A percentile compares a stretch with the other conserved stretches of the same genome.
Conservation (phyloP, 192 early-diverging fungal genomes). For the Backusella sp. region DNA sequence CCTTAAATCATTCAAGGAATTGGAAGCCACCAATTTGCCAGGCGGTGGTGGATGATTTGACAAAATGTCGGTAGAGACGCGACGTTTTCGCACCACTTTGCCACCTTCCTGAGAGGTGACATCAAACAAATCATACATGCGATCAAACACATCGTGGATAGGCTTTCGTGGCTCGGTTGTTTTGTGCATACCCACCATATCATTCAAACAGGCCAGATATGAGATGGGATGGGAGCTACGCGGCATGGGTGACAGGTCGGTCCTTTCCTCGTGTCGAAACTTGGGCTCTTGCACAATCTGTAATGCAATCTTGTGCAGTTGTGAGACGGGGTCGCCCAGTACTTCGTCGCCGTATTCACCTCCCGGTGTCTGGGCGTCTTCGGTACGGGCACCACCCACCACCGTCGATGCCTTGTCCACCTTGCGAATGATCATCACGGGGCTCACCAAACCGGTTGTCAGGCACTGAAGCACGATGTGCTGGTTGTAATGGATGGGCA, state of each 20-base stretch:
- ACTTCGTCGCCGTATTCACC: constrained; percentile 52
- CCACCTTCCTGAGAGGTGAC: constrained; percentile 21
- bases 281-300: constrained; percentile 62
- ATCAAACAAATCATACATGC: constrained; percentile 5
- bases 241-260: constrained; percentile 23
- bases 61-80: constrained; percentile 31
- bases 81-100: constrained; percentile 33
- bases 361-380: constrained; percentile 13
- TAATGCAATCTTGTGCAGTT: constrained; percentile 89
- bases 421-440: constrained; percentile 80
- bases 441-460: constrained; percentile 78
- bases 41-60: background rate
- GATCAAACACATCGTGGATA: constrained; percentile 3
- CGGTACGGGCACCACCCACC: constrained; percentile 56
- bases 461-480: constrained; percentile 83
- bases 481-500: constrained; percentile 85
- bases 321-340: constrained; percentile 81
- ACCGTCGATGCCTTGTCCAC: constrained; percentile 83
- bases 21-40: constrained; percentile 15
- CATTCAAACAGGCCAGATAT: constrained; percentile 73
- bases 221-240: constrained; percentile 45
- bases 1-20: constrained; percentile 3
- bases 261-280: background rate
- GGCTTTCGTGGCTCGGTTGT: constrained; percentile 55
- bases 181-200: constrained; percentile 74